These are phyloP conservation scores for Firmiana major DNA, from an alignment of 345 rosid species.

Conservation along the genomic window DNA sequence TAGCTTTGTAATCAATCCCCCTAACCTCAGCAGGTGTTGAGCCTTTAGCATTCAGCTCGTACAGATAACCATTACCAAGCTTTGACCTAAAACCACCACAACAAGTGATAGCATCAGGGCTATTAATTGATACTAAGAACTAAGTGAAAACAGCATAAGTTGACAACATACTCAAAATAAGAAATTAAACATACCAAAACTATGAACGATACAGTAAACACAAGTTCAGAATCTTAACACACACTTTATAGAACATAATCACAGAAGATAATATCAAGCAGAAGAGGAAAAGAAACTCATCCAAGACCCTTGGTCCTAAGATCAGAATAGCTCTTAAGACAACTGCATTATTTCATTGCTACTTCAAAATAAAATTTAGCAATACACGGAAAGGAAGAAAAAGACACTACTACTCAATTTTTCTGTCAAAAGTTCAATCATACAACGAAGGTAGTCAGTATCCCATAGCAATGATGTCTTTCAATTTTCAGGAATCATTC, in stretches of 20 bases:
- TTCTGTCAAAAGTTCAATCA: neutral
- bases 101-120: neutral
- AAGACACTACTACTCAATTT: neutral
- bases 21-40: slow-evolving; percentile 58
- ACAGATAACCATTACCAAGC: slow-evolving; percentile 52
- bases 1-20: slow-evolving; percentile 73
- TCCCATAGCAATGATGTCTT: neutral
- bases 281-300: neutral
- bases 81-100: slow-evolving; percentile 42
- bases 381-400: neutral
- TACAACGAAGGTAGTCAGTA: neutral
- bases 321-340: neutral
- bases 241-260: neutral
- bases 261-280: neutral
- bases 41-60: slow-evolving; percentile 50
- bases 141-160: neutral
- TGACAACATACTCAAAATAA: neutral
- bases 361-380: neutral
- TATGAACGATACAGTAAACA: neutral
- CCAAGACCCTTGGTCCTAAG: neutral
- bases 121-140: neutral
- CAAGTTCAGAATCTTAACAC: neutral
- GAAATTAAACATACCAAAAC: neutral
- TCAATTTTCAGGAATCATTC: neutral
- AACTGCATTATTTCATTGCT: neutral